Base-by-base conservation (phyloP, 2,329 filamentous ascomycete species). In the Graphilbum ipis-grandicollis region DNA sequence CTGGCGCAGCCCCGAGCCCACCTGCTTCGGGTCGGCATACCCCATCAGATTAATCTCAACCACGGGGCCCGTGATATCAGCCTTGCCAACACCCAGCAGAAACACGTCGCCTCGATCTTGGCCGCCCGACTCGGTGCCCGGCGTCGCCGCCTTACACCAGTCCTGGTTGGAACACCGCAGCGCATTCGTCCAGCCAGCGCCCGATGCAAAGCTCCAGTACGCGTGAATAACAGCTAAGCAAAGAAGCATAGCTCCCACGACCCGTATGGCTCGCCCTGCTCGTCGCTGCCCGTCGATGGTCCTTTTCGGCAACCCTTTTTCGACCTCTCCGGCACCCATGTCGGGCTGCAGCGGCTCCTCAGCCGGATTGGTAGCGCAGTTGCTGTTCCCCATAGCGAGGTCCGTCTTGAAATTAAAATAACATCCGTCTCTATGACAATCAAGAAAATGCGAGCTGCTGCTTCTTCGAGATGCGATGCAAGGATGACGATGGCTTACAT, bases 21-120 rank as follows among this genome's bases (percentile, higher is more conserved):
- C 57, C 56, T 94, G 86, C 31, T 69, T 70, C 13, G 73, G 62
- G 52, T 82, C 75, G 21, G 85, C 84, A 58, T 93, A 93, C 42
- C 86, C 86, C 66, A 86, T 90, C 56, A 93, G 70, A 51, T 83
- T 84, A 56, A 93, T 74, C 56, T 93, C 84, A 21, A 88, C 84
- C 5, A 90, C 80, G 0, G 84, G 83, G 4, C 80, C 66, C 2
- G 66, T 70, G 43, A 70, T 66, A 45, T 70, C 66, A 14, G 58
- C 66, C 45, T 67, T 68, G 31, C 66, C 66, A 12, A 62, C 63
- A 4, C 66, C 66, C 15, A 70, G 42, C 3, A 70, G 52, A 41
- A 67, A 70, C 38, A 55, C 52, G 43, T 63, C 59, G 18, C 56
- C 56, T 8, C 5, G 14, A 14, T 17, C 25, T 4, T 13, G 5